Conservation (phyloP, 768 basidiomycete species). For the Inosperma sp. region DNA sequence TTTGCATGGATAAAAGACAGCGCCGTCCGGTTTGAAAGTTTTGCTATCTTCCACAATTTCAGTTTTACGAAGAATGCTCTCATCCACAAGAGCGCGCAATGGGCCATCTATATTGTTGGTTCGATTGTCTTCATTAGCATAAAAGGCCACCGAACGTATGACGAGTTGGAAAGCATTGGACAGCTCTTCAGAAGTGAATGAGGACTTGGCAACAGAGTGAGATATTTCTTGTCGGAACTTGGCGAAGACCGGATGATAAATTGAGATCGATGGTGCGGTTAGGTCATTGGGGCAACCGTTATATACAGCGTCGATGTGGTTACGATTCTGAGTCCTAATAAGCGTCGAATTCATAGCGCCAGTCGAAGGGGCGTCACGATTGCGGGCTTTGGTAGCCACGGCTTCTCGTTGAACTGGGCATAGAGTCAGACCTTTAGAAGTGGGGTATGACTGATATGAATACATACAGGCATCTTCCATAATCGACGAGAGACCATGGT, state of each 20-base stretch:
- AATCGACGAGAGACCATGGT: no score
- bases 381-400: no score
- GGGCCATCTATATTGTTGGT: not conserved
- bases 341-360: conserved; percentile 1
- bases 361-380: no score
- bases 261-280: not conserved
- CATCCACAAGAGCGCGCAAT: not conserved
- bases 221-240: not conserved
- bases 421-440: no score
- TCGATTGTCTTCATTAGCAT: not conserved
- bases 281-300: not conserved
- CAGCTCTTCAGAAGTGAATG: not conserved
- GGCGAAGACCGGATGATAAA: conserved; percentile 1
- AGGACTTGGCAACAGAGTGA: not conserved
- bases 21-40: not conserved
- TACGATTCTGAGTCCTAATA: not conserved
- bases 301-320: not conserved
- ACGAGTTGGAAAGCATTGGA: no score
- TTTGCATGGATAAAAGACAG: not conserved
- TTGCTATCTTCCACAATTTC: not conserved
- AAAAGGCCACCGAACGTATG: not conserved
- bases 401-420: no score
- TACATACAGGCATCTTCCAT: no score
- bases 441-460: no score
- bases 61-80: no score